Evolutionary conservation across 176 grass and related monocot genomes (phyloP).

Genomic region (Cocos nucifera): DNA sequence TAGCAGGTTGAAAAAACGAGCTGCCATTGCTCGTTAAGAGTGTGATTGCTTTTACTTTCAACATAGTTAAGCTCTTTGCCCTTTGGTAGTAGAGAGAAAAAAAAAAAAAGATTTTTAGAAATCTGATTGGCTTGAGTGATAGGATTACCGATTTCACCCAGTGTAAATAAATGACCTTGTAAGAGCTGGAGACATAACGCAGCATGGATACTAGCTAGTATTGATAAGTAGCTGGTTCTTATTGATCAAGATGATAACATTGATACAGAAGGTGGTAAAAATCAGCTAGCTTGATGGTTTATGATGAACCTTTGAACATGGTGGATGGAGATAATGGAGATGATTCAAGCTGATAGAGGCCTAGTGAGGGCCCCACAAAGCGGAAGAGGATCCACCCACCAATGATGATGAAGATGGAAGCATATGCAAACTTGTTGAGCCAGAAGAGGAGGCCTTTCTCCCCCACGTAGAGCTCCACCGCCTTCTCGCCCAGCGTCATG

Average conservation of each 20-base stretch:
- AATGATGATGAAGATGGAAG: conserved; percentile 70
- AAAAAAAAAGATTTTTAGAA: neutral
- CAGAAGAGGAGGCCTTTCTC: conserved; percentile 87
- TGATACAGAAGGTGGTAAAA: neutral
- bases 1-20: conserved; percentile 21
- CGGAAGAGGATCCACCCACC: conserved; percentile 87
- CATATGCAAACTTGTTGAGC: conserved; percentile 97
- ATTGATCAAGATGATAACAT: too few relatives aligned
- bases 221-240: too few relatives aligned
- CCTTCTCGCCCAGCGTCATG: conserved; percentile 76
- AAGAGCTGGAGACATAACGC: too few relatives aligned
- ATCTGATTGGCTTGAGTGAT: neutral
- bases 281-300: neutral
- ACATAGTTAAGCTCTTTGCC: neutral
- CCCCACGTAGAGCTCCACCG: conserved; percentile 66
- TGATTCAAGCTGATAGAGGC: conserved; percentile 78
- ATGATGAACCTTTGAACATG: conserved; percentile 24
- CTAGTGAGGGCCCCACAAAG: conserved; percentile 71
- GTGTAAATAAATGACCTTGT: too few relatives aligned
- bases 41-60: neutral
- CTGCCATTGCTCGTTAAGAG: neutral
- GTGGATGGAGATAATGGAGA: conserved; percentile 44
- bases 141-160: neutral
- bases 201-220: too few relatives aligned
- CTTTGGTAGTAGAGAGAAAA: neutral